phyloP scores from a whole-genome alignment of 805 yeast genomes.

The Metschnikowia chrysomelidarum region DNA sequence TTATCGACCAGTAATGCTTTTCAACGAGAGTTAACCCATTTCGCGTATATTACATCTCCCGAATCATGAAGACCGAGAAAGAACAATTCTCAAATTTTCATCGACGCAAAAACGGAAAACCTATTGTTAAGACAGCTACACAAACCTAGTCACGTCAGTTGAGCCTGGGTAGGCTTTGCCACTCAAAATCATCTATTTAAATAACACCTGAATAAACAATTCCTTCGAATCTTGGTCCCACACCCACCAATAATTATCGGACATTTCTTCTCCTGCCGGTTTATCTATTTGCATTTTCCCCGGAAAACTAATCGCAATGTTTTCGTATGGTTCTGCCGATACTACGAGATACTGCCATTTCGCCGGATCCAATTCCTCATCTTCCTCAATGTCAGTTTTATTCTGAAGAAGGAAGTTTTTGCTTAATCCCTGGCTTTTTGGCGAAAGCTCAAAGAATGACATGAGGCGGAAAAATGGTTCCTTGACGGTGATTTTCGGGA shows the following conservation, averaged over 20 bases:
- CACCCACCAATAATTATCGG: conserved; percentile 54
- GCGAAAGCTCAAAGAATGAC: conserved; percentile 65
- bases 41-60: too few species aligned
- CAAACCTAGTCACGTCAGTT: too few species aligned
- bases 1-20: too few species aligned
- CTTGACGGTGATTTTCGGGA: conserved; percentile 46
- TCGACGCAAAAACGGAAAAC: too few species aligned
- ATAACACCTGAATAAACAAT: conserved; percentile 71
- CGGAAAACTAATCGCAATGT: conserved; percentile 73
- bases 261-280: conserved; percentile 24
- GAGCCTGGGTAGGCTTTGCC: not conserved
- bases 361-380: conserved; percentile 26
- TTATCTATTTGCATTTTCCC: conserved; percentile 50
- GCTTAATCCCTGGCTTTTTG: conserved; percentile 37
- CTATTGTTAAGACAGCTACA: too few species aligned
- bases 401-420: conserved; percentile 26
- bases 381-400: conserved; percentile 18
- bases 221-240: conserved; percentile 72
- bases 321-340: conserved; percentile 90
- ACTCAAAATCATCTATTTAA: conserved; percentile 20
- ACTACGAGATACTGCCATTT: conserved; percentile 69
- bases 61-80: too few species aligned
- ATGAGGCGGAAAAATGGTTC: conserved; percentile 71
- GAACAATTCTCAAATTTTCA: too few species aligned
- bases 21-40: too few species aligned